Evolutionary conservation across 495 filamentous ascomycete species (phyloP), one percentile per base, ranked within the genome.

Genomic region (Daldinia grandis): DNA sequence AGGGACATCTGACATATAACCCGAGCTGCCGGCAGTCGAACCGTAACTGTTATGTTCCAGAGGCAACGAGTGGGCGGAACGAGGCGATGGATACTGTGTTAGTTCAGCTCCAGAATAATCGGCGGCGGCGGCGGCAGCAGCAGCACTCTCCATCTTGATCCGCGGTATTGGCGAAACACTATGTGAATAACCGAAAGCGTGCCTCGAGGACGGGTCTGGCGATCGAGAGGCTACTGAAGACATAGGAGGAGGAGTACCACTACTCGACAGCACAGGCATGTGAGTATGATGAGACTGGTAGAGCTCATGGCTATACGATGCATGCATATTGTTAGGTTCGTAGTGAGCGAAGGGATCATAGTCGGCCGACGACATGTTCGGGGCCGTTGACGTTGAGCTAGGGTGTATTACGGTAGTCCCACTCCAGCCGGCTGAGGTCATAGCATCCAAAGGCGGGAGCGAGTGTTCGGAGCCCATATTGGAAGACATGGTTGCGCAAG

Each of bases 291-390:
- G 79, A 15, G 81, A 60, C 27, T 80, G 73, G 70, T 86, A 86
- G 60, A 82, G 70, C 56, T 86, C 83, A 72, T 86, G 84, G 66
- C 73, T 78, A 54, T 85, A 86, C 6, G 77, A 59, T 9, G 74
- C 67, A 59, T 80, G 72, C 66, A 80, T 76, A 58, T 68, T 59
- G 28, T 19, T 56, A 56, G 73, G 68, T 38, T 81, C 79, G 69
- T 84, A 85, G 57, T 77, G 79, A 49, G 80, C 79, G 67, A 86
- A 88, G 24, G 82, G 72, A 62, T 85, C 84, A 73, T 87, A 88
- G 30, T 85, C 86, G 49, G 80, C 76, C 25, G 83, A 80, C 54
- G 87, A 77, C 54, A 87, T 82, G 63, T 80, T 82, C 59, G 84
- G 82, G 73, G 76, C 73, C 47, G 78, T 71, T 30, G 80, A 77